Conservation (phyloP, 169 alveolate species). For the Plasmodium vivax region DNA sequence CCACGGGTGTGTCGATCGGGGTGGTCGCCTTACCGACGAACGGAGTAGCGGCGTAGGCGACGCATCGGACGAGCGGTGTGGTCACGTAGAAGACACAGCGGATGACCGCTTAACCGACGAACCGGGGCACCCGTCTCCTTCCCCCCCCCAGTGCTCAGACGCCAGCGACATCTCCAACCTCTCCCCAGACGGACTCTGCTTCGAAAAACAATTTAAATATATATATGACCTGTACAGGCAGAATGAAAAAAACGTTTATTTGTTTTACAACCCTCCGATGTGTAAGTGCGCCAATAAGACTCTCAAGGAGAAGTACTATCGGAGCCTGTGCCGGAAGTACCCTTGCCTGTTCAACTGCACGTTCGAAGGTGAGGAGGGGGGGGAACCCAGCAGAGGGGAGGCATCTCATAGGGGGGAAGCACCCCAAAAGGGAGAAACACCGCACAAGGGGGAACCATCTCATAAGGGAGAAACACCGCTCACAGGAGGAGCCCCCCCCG, state of each 20-base stretch:
- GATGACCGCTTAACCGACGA: background rate
- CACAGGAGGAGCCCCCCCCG: background rate
- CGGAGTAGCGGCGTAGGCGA: background rate
- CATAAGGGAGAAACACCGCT: background rate
- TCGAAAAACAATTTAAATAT: conserved; percentile 73
- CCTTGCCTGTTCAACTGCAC: conserved; percentile 71
- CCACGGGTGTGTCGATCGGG: background rate
- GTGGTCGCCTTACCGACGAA: too few relatives aligned
- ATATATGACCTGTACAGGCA: conserved; percentile 72
- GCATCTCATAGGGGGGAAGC: background rate
- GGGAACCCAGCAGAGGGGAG: background rate
- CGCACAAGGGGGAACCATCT: background rate
- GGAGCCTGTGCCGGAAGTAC: conserved; percentile 6
- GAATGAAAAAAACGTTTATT: conserved; percentile 57
- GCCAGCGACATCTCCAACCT: conserved; percentile 51
- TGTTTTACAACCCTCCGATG: conserved; percentile 73
- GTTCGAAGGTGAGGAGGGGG: background rate
- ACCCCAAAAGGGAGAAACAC: background rate
- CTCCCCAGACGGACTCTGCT: conserved; percentile 56
- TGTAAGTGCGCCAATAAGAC: conserved; percentile 51
- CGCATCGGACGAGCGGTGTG: background rate
- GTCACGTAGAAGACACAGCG: background rate
- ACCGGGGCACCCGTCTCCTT: background rate
- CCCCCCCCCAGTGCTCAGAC: conserved; percentile 22
- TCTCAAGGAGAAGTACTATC: conserved; percentile 41